Base-by-base conservation (phyloP, 2,329 filamentous ascomycete genomes). In the Sporothrix sp. region DNA sequence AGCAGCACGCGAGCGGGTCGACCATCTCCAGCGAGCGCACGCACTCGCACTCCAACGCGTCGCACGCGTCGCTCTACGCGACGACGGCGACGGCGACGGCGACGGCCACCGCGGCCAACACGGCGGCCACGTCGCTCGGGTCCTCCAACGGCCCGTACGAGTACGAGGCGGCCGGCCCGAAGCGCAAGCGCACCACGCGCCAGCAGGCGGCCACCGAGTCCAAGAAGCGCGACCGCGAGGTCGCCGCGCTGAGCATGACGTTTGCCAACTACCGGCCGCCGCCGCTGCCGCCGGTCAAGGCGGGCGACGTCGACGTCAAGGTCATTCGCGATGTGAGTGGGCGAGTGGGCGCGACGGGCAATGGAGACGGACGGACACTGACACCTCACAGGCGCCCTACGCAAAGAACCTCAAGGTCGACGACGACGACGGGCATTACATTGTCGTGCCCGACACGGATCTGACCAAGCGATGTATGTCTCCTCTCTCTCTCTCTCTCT, bases 391-490 rank as follows among this genome's bases (percentile, higher is more conserved):
- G 32, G 20, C 35, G 48, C 36, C 39, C 3, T 38, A 53, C 27
- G 39, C 42, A 43, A 71, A 71, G 52, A 77, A 76, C 56, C 72
- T 82, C 59, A 93, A 94, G 64, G 84, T 93, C 39, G 93, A 98
- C 61, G 93, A 98, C 58, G 89, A 96, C 40, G 93, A 98, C 60
- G 93, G 93, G 5, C 93, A 98, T 67, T 98, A 96, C 63, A 88
- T 97, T 59, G 90, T 98, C 20, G 82, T 86, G 1, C 85, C 90
- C 27, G 87, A 95, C 58, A 85, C 85, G 10, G 81, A 87, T 53
- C 72, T 98, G 48, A 95, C 93, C 13, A 82, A 93, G 39, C 78
- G 88, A 78, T 98, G 90, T 95, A 76, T 66, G 87, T 78, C 7
- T 21, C 2, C 23, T 16, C 30, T 39, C 23, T 16, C 5, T 25